A percentile compares a stretch with the other conserved stretches of the same genome.
Conservation (phyloP, 192 early-diverging fungal genomes). For the Mortierella hygrophila region DNA sequence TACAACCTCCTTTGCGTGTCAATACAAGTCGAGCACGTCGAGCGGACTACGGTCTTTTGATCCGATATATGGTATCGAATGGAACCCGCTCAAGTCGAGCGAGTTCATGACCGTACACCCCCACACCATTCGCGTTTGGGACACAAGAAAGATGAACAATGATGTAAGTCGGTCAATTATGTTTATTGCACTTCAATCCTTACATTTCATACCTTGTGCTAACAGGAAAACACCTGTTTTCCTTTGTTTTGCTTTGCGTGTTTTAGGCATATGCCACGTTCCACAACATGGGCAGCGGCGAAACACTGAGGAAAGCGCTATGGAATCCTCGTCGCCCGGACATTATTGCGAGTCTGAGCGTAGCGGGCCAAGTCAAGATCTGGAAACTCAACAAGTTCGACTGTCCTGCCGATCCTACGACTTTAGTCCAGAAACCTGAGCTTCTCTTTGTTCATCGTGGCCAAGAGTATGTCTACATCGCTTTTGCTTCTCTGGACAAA, state of each 20-base stretch:
- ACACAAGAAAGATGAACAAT: conserved; percentile 29
- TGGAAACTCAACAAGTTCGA: conserved; percentile 41
- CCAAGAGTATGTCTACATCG: conserved; percentile 8
- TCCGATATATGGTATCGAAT: conserved; percentile 23
- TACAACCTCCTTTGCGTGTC: conserved; percentile 14
- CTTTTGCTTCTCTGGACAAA: too few relatives aligned
- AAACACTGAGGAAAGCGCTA: conserved; percentile 12
- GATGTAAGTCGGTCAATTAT: conserved; percentile 17
- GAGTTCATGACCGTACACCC: conserved; percentile 38
- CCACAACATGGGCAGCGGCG: neutral
- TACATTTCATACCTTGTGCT: neutral
- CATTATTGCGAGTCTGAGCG: conserved; percentile 16
- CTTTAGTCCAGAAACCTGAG: neutral
- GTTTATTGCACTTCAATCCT: neutral
- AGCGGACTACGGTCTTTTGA: neutral
- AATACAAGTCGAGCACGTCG: neutral
- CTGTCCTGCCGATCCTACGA: neutral
- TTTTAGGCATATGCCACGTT: conserved; percentile 21
- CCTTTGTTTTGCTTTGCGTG: neutral
- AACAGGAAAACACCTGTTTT: neutral
- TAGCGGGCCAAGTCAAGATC: conserved; percentile 21
- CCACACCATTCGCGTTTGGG: conserved; percentile 30
- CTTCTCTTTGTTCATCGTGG: conserved; percentile 23
- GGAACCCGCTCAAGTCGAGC: conserved; percentile 31
- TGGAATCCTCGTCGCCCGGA: conserved; percentile 36